Evolutionary conservation across 1,284 basidiomycete species (phyloP).

Genomic region (Cutaneotrichosporon sp.): DNA sequence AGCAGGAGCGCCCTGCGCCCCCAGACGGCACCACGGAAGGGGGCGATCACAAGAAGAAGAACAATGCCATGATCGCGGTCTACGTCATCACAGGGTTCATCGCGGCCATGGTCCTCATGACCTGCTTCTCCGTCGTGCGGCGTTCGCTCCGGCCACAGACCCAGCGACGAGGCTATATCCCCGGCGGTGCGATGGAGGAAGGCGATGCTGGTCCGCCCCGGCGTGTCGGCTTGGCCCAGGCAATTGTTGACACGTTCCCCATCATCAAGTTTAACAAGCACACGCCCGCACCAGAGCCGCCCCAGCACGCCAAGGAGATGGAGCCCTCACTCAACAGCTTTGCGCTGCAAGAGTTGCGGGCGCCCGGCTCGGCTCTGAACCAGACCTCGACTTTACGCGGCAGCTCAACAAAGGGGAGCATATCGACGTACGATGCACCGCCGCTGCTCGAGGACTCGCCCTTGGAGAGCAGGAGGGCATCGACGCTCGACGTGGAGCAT

Average conservation of each 20-base stretch:
- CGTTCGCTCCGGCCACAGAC: slow-evolving; percentile 62
- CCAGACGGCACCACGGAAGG: slow-evolving; percentile 14
- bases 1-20: slow-evolving; percentile 14
- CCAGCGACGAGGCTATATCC: slow-evolving; percentile 10
- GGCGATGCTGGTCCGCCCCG: slow-evolving; percentile 50
- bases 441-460: not conserved
- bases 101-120: slow-evolving; percentile 65
- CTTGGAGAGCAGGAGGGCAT: not conserved
- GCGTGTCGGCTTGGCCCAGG: slow-evolving; percentile 76
- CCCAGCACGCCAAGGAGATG: not conserved
- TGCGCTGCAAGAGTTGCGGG: slow-evolving; percentile 12
- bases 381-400: slow-evolving; percentile 10
- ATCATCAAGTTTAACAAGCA: slow-evolving; percentile 74
- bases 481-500: not conserved
- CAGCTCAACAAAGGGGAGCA: slow-evolving; percentile 3
- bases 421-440: slow-evolving; percentile 1
- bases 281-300: not conserved
- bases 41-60: slow-evolving; percentile 26
- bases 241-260: slow-evolving; percentile 91
- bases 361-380: not conserved
- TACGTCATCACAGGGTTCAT: slow-evolving; percentile 84
- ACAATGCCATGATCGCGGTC: slow-evolving; percentile 65
- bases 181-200: slow-evolving; percentile 13
- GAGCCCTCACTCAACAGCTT: slow-evolving; percentile 1
- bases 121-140: slow-evolving; percentile 55